These are phyloP conservation scores for Melastoma candidum DNA, from an alignment of 441 rosid genomes.

Conservation along the genomic window DNA sequence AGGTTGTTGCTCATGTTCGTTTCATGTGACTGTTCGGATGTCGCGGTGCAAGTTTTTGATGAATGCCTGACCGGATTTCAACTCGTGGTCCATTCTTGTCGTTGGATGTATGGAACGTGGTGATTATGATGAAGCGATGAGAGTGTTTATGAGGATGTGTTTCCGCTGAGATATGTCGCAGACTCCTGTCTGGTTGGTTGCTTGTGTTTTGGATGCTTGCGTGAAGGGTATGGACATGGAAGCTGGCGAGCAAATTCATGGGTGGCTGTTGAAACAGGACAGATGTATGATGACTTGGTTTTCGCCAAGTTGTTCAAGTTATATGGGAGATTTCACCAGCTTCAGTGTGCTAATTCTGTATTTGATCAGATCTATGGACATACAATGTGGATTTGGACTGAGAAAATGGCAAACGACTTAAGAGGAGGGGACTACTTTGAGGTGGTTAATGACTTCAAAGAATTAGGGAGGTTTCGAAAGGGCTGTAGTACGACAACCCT, in stretches of 20 bases:
- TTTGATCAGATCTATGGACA: conserved; percentile 24
- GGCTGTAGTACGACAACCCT: conserved; percentile 28
- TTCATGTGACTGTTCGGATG: conserved; percentile 30
- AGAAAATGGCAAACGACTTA: conserved; percentile 43
- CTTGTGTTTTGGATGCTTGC: conserved; percentile 45
- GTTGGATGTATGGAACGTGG: conserved; percentile 29
- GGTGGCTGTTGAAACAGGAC: conserved; percentile 46
- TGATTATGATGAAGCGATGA: conserved; percentile 30
- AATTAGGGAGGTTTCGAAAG: conserved; percentile 37
- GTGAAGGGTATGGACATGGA: conserved; percentile 29
- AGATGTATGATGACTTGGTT: conserved; percentile 19
- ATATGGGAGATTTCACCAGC: conserved; percentile 37
- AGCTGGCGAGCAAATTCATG: conserved; percentile 58
- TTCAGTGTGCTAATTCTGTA: conserved; percentile 31
- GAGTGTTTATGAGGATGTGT: conserved; percentile 32
- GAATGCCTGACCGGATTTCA: conserved; percentile 38
- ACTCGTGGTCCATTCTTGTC: conserved; percentile 49
- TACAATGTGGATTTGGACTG: conserved; percentile 35
- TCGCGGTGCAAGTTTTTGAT: conserved; percentile 51
- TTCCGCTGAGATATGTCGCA: conserved; percentile 12
- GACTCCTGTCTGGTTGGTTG: conserved; percentile 34
- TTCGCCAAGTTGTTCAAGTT: conserved; percentile 39
- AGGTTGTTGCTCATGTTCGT: conserved; percentile 44
- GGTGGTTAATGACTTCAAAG: conserved; percentile 33
- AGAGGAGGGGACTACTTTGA: conserved; percentile 31